Evolutionary conservation across 2,329 filamentous ascomycete species (phyloP).

Genomic region (Arthroderma sp.): DNA sequence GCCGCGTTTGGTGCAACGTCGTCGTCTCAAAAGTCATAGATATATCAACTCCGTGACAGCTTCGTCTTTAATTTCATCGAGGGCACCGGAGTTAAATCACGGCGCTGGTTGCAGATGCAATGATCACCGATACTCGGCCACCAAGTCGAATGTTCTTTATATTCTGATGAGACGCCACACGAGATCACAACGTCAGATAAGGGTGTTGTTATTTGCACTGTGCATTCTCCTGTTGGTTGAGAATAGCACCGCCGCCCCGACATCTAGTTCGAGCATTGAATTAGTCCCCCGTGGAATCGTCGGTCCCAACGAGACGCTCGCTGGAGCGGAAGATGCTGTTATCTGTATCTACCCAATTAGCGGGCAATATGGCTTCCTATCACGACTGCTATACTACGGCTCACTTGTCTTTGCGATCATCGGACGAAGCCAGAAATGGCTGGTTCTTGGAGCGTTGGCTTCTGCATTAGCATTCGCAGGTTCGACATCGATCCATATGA

Average conservation of each 20-base stretch:
- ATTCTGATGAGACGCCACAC: neutral
- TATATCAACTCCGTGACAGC: neutral
- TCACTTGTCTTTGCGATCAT: constrained; percentile 21
- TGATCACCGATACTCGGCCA: neutral
- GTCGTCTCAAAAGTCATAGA: no score
- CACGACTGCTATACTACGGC: constrained; percentile 20
- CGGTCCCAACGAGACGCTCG: constrained; percentile 9
- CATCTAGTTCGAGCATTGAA: neutral
- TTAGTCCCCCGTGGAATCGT: constrained; percentile 6
- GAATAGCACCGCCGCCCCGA: constrained; percentile 1
- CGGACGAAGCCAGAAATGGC: constrained; percentile 20
- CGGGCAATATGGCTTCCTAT: constrained; percentile 20
- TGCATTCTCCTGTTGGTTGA: neutral
- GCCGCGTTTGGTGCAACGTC: neutral
- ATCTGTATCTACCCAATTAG: constrained; percentile 18
- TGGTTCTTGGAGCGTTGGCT: constrained; percentile 21
- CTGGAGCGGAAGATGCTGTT: constrained; percentile 9
- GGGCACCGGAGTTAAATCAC: neutral
- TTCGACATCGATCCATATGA: constrained; percentile 20
- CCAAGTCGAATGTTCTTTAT: neutral
- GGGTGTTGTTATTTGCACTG: neutral
- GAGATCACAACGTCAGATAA: neutral
- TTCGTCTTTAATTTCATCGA: no score
- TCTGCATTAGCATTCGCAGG: constrained; percentile 21
- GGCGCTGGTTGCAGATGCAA: neutral